Conservation (phyloP, 768 basidiomycete species). For the Trametes meyenii region DNA sequence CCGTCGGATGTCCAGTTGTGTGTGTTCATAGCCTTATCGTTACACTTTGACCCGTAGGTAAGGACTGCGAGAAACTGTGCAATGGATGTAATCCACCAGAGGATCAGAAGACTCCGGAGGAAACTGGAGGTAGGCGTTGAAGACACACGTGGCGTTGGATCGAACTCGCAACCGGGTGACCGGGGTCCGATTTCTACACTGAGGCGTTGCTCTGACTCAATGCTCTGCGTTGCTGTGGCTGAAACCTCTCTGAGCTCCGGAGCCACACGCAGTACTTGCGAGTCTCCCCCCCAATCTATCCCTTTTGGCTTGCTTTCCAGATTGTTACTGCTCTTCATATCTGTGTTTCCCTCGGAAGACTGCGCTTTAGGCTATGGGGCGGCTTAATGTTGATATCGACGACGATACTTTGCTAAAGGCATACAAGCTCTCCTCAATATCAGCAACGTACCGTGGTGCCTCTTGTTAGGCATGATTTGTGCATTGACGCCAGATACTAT, state of each 20-base stretch:
- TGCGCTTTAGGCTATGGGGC: slow-evolving; percentile 44
- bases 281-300: neutral
- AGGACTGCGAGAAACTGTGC: neutral
- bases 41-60: neutral
- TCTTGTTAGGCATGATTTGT: neutral
- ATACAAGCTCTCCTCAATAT: slow-evolving; percentile 79
- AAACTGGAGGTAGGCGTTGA: neutral
- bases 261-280: too few species aligned
- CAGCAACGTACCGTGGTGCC: slow-evolving; percentile 60
- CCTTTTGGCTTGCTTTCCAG: too few species aligned
- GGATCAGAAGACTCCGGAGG: neutral
- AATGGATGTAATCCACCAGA: neutral
- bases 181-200: neutral
- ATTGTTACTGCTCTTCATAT: neutral
- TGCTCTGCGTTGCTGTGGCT: slow-evolving; percentile 7
- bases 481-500: neutral
- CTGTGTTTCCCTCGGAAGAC: neutral
- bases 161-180: neutral
- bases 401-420: slow-evolving; percentile 84
- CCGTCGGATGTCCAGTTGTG: too few species aligned
- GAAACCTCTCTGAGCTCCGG: neutral
- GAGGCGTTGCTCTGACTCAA: neutral
- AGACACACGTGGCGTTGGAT: slow-evolving; percentile 5
- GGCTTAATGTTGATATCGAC: slow-evolving; percentile 71
- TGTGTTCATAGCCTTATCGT: too few species aligned